phyloP scores from a whole-genome alignment of 345 rosid genomes.

The Boechera stricta region DNA sequence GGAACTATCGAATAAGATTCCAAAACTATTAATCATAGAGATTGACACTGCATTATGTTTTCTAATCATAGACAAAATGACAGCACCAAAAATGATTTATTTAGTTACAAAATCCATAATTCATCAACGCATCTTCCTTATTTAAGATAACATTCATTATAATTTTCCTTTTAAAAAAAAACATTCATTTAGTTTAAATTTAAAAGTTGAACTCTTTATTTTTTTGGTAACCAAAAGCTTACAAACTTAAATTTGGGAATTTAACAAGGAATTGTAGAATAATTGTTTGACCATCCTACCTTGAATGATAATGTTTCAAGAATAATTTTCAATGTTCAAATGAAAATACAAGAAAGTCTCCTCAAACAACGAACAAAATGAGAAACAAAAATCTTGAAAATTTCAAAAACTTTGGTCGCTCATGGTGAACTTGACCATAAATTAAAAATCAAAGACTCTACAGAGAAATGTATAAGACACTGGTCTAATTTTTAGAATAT shows the following conservation, averaged over 20 bases:
- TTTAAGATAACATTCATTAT: not conserved
- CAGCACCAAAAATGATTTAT: not conserved
- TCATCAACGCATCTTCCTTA: not conserved
- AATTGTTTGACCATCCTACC: slow-evolving; percentile 31
- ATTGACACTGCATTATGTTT: slow-evolving; percentile 23
- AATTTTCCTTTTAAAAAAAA: not conserved
- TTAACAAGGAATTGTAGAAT: not conserved
- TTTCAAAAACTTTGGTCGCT: slow-evolving; percentile 23
- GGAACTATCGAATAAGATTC: slow-evolving; percentile 25
- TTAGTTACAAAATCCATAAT: not conserved
- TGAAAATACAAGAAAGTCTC: not conserved
- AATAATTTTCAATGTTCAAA: slow-evolving; percentile 10
- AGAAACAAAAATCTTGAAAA: not conserved
- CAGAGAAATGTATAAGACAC: slow-evolving; percentile 12
- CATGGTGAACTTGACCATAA: slow-evolving; percentile 37
- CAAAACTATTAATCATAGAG: slow-evolving; percentile 37
- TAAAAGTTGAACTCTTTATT: not conserved
- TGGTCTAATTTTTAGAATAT: slow-evolving; percentile 13
- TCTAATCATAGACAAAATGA: slow-evolving; percentile 32
- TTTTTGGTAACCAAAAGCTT: not conserved
- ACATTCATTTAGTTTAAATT: not conserved
- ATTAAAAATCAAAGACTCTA: not conserved
- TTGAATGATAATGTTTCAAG: not conserved
- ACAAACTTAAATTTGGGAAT: not conserved
- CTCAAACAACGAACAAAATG: not conserved